Evolutionary conservation across 2,329 filamentous ascomycete genomes (phyloP), one percentile per base, ranked within the genome.

Genomic region (Aureobasidium leucospermi): DNA sequence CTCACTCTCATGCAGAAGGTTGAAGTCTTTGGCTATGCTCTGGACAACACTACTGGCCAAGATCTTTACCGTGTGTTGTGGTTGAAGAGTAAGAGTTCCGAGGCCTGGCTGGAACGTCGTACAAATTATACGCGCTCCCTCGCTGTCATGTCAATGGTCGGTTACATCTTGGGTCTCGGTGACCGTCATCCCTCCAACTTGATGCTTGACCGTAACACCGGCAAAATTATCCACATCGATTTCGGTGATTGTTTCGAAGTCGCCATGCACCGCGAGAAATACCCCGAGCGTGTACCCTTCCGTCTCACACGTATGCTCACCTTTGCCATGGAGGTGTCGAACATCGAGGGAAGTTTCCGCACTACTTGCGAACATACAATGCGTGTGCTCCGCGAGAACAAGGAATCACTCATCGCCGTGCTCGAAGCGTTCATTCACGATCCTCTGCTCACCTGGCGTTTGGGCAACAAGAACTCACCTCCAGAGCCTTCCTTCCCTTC

Each of bases 131-230:
- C 94, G 16, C 88, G 94, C 60, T 97, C 93, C 1, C 81, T 99
- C 1, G 94, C 90, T 67, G 94, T 99, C 68, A 99, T 99, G 94
- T 96, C 91, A n/a, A 99, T 99, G 91, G 94, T 97, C n/a, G 94
- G 94, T 64, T 99, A 99, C 74, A 97, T 99, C 65, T 85, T 99
- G 23, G 95, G 94, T 62, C 80, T 99, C 13, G 94, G 94, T 58
- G 94, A 99, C 76, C 87, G 95, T 49, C 94, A 99, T 75, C 95
- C 95, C 39, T 96, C 91, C 62, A 99, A 99, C 73, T 78, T 99
- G 69, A 95, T 99, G 88, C 86, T 99, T 42, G 94, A 99, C 73
- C 88, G 91, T 41, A 85, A 95, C 62, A 97, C 93, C 1, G 94
- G 94, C 70, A 96, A 96, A 78, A 94, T 99, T 63, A 87, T 99